Evolutionary conservation across 192 early-diverging fungal species (phyloP), one percentile per base, ranked within the genome.

Genomic region (Backusella parvicylindrica): DNA sequence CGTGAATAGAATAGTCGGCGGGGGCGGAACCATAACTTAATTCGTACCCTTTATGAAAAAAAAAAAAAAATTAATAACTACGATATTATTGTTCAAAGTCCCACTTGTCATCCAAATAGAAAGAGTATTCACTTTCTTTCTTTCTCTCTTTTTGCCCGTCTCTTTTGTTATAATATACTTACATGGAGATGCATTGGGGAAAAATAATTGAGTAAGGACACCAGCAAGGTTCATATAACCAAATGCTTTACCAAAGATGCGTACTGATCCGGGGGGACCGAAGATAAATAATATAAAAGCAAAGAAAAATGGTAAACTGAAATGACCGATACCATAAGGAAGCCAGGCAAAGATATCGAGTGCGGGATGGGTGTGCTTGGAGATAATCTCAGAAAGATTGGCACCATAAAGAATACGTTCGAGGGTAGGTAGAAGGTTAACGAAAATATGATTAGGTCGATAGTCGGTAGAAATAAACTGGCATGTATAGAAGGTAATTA

Each of bases 131-230:
- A 53, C 13, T 15, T 3, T 30, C 9, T 13, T 64, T 30, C 16
- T 43, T n/a, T 28, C 53, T 40, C n/a, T 13, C 21, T 64, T 30
- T 11, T 41, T 28, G 1, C 50, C 8, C 21, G 9, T 53, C 18
- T 50, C 18, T 49, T 30, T 65, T 68, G 15, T 68, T 64, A 23
- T n/a, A 13, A 60, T 68, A 18, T n/a, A 80, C 84, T 81, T 82
- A 88, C 88, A 92, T 79, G 91, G 90, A 43, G 91, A 87, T 30
- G 91, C 86, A 63, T 85, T 86, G 6, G 91, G 90, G 76, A 89
- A 89, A 16, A 87, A 21, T 7, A 89, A 69, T 77, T 92, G 90
- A 3, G 91, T 91, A 12, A 92, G 66, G 9, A 91, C 91, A 36
- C 90, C 91, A 5, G 82, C 84, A 26, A 88, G 32, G 63, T 92